These are phyloP conservation scores for Medicago lupulina DNA, from an alignment of 306 rosid species.

Conservation along the genomic window DNA sequence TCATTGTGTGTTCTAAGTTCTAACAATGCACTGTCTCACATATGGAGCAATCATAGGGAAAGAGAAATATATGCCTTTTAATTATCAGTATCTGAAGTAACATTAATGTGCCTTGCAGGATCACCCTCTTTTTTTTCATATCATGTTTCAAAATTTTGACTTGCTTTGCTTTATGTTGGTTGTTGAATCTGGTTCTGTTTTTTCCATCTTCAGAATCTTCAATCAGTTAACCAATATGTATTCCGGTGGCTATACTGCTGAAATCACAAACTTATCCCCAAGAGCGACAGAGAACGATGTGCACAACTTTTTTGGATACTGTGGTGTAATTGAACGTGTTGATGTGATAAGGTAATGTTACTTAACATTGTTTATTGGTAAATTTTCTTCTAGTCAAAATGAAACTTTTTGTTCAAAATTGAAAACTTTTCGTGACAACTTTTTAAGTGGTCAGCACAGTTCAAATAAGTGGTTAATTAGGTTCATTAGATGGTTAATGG, in stretches of 20 bases:
- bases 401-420: no score
- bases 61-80: no score
- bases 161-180: constrained; percentile 47
- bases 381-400: constrained; percentile 4
- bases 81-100: constrained; percentile 5
- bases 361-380: constrained; percentile 42
- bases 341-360: constrained; percentile 74
- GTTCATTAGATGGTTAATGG: no score
- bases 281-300: constrained; percentile 78
- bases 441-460: no score
- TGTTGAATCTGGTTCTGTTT: constrained; percentile 32
- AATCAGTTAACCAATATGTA: constrained; percentile 56
- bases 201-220: constrained; percentile 30
- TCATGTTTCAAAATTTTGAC: constrained; percentile 35
- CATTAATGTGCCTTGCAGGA: constrained; percentile 13
- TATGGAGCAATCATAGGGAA: constrained; percentile 33
- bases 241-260: constrained; percentile 74
- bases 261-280: constrained; percentile 78
- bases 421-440: no score
- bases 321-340: constrained; percentile 77
- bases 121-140: constrained; percentile 15
- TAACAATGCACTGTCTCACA: constrained; percentile 33
- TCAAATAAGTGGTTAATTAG: no score
- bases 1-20: constrained; percentile 44
- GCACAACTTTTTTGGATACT: constrained; percentile 68